These are phyloP conservation scores for Salmacisia buchloeana DNA, from an alignment of 1,284 basidiomycete species.

Conservation along the genomic window DNA sequence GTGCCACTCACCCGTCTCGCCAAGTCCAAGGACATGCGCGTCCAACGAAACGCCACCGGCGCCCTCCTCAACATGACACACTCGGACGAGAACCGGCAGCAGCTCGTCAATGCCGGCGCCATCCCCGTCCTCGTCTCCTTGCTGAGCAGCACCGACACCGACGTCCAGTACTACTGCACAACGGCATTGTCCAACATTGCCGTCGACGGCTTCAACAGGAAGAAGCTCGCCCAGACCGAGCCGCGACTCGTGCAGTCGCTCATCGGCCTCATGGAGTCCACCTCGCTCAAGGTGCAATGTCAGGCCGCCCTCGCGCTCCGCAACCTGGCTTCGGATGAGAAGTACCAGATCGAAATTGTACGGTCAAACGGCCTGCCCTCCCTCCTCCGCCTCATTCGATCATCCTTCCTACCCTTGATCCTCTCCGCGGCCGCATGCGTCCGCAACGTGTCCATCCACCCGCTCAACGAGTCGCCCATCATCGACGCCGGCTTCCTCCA, in stretches of 20 bases:
- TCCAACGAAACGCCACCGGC: conserved; percentile 96
- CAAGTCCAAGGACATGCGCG: conserved; percentile 97
- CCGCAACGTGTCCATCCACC: conserved; percentile 97
- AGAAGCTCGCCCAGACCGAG: conserved; percentile 90
- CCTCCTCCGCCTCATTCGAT: conserved; percentile 87
- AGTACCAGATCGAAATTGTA: conserved; percentile 98
- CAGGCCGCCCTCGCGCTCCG: conserved; percentile 93
- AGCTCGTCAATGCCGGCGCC: conserved; percentile 95
- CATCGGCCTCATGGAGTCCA: conserved; percentile 93
- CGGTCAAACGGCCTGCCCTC: conserved; percentile 89
- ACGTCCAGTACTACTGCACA: conserved; percentile 99
- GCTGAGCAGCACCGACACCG: conserved; percentile 92
- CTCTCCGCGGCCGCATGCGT: conserved; percentile 97
- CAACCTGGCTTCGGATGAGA: conserved; percentile 96
- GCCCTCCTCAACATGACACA: conserved; percentile 99
- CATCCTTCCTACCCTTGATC: conserved; percentile 96
- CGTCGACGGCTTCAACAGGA: conserved; percentile 64
- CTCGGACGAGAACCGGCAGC: conserved; percentile 90
- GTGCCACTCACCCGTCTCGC: conserved; percentile 94
- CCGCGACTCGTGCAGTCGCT: conserved; percentile 91
- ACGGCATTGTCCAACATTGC: conserved; percentile 98
- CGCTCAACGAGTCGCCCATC: conserved; percentile 96
- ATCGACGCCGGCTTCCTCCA: conserved; percentile 97
- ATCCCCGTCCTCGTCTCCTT: conserved; percentile 95
- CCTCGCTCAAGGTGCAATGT: conserved; percentile 96